Evolutionary conservation across 805 yeast genomes (phyloP).

Genomic region (Zygosaccharomyces siamensis): DNA sequence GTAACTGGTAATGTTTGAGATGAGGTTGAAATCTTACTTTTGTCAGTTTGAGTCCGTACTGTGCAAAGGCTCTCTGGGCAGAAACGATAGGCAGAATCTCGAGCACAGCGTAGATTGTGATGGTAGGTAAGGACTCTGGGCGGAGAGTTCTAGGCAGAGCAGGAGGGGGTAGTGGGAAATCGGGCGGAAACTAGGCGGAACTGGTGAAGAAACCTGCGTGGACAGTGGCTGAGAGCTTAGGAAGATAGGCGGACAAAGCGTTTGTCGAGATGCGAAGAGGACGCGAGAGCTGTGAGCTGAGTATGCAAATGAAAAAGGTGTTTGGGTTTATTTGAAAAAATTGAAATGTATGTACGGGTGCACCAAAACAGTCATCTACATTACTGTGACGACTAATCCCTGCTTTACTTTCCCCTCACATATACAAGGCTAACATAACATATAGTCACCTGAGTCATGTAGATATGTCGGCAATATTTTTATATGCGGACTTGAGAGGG

Average conservation of each 20-base stretch:
- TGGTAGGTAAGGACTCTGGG: not conserved
- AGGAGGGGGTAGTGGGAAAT: not conserved
- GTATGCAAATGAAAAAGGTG: no score
- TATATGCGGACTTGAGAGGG: no score
- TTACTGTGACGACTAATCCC: no score
- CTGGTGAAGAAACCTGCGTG: not conserved
- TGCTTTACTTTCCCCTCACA: no score
- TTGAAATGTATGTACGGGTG: not conserved
- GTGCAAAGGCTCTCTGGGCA: not conserved
- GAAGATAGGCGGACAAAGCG: not conserved
- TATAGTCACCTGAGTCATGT: no score
- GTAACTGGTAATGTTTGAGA: not conserved
- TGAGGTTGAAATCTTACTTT: slow-evolving; percentile 5
- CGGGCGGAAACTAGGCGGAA: not conserved
- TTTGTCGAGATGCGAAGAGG: no score
- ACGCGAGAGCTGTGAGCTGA: no score
- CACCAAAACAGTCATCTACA: not conserved
- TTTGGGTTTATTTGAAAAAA: not conserved
- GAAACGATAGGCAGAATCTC: not conserved
- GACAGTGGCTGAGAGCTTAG: not conserved
- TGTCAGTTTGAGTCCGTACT: slow-evolving; percentile 4
- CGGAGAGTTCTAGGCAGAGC: not conserved
- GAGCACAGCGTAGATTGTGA: not conserved
- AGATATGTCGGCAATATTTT: no score
- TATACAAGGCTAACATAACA: no score